Evolutionary conservation across 2,329 filamentous ascomycete genomes (phyloP), one percentile per base, ranked within the genome.

Genomic region (Exophiala lecanii-corni): DNA sequence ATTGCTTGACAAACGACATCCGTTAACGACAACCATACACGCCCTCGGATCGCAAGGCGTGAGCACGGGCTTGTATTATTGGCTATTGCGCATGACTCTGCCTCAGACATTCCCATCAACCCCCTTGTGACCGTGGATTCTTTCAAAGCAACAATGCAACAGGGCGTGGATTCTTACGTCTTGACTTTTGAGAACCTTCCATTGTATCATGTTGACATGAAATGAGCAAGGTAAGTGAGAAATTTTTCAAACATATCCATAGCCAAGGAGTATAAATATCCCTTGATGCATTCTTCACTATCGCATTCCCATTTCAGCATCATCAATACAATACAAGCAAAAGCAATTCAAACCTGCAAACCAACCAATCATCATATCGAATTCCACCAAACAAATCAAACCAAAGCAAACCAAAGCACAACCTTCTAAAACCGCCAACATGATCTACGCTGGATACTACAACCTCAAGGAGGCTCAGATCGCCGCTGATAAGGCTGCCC

Each of bases 361-460:
- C 31, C 33, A 12, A 25, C 17, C 23, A 21, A 20, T 23, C 19
- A 10, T 20, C 34, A 28, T n/a, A 26, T 30, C 12, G 20, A 42
- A 16, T n/a, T 20, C 10, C 39, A 36, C 28, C 35, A 46, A 13
- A 26, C 25, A 20, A 36, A 23, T 23, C 36, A 43, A 33, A n/a
- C n/a, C n/a, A n/a, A n/a, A n/a, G n/a, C 33, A 40, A 36, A n/a
- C 41, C 41, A 18, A 18, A 35, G 37, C 38, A 23, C 26, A 17
- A 7, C 41, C 19, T 10, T 17, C 20, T 35, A 30, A 38, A 18
- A 42, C 23, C 13, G 21, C 30, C 45, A 50, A 41, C 15, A 55
- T 55, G 53, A 45, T 43, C 26, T 49, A 53, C 43, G 36, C 45
- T n/a, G 50, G 44, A 19, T 55, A 51, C 39, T 48, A 50, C 42